Evolutionary conservation across 2,329 filamentous ascomycete genomes (phyloP).

Genomic region (Botryosphaeria dothidea): DNA sequence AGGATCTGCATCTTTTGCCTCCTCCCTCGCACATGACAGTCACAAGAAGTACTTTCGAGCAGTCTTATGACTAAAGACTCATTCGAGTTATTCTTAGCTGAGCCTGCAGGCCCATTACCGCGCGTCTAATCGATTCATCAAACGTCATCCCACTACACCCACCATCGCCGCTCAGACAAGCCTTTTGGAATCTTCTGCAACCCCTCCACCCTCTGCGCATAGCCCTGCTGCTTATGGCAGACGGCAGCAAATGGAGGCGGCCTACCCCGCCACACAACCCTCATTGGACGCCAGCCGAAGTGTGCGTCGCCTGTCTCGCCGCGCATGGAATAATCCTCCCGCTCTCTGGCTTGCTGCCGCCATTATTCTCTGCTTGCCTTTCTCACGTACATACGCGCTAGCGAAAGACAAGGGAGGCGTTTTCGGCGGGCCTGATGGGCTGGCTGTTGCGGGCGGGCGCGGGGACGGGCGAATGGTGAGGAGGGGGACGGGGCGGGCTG

Average conservation of each 20-base stretch:
- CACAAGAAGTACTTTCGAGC: too few relatives aligned
- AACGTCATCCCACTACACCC: not conserved
- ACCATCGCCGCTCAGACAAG: not conserved
- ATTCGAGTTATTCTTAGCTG: not conserved
- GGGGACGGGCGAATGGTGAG: not conserved
- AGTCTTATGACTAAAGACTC: too few relatives aligned
- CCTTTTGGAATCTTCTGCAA: not conserved
- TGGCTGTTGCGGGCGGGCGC: not conserved
- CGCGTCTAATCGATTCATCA: not conserved
- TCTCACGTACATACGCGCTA: not conserved
- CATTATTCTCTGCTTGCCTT: too few relatives aligned
- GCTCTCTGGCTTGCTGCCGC: not conserved
- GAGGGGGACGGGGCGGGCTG: not conserved
- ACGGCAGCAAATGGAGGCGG: not conserved
- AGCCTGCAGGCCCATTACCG: too few relatives aligned
- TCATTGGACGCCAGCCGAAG: not conserved
- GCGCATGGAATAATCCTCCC: not conserved
- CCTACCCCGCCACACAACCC: not conserved
- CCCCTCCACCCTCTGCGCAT: not conserved
- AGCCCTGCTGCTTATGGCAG: not conserved
- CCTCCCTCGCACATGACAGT: too few relatives aligned
- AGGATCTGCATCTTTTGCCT: too few relatives aligned
- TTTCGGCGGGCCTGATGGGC: too few relatives aligned
- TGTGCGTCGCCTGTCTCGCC: not conserved
- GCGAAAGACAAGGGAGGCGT: too few relatives aligned